These are phyloP conservation scores for Hsuehochloa calcarea DNA, from an alignment of 176 grass and related monocot species.

Conservation along the genomic window DNA sequence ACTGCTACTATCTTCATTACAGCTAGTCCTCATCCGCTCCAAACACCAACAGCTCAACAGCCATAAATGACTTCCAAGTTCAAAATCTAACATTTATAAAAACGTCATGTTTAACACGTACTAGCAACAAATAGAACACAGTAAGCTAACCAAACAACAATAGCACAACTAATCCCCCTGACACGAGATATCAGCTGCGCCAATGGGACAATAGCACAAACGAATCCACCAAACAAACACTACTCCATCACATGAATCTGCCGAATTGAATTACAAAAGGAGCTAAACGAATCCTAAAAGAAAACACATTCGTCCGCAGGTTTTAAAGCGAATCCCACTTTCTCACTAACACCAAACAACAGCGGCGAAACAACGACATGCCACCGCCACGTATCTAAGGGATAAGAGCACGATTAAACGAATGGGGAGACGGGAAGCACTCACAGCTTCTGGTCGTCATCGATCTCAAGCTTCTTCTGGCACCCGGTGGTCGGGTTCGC, in stretches of 20 bases:
- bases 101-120: background rate
- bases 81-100: background rate
- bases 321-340: background rate
- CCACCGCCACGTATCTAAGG: background rate
- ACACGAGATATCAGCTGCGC: background rate
- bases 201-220: background rate
- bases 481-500: conserved; percentile 91
- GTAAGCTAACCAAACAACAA: background rate
- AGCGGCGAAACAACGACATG: background rate
- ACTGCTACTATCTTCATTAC: background rate
- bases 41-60: background rate
- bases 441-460: conserved; percentile 98
- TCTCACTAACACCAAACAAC: background rate
- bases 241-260: background rate
- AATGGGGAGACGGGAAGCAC: conserved; percentile 1
- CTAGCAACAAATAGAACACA: background rate
- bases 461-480: conserved; percentile 95
- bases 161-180: background rate
- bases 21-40: background rate
- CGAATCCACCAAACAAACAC: background rate
- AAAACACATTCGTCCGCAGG: background rate
- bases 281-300: background rate
- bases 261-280: background rate
- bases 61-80: background rate
- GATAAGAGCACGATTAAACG: background rate